phyloP scores from a whole-genome alignment of 225 moss, liverwort and hornwort species.

The Bryum argenteum region DNA sequence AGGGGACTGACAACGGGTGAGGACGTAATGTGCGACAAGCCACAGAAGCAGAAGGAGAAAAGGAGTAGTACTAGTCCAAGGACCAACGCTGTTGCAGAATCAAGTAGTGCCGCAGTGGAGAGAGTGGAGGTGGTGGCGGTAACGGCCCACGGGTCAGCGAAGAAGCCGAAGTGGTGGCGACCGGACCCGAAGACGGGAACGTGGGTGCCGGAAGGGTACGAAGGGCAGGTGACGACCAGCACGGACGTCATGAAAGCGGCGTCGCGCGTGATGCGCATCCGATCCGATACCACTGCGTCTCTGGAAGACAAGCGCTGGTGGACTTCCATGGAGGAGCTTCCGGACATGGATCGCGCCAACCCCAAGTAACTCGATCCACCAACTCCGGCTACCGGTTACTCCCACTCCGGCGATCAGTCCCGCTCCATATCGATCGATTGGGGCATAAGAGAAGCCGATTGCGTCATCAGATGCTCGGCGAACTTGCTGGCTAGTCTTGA shows the following conservation, averaged over 20 bases:
- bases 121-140: background rate
- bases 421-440: too few species aligned
- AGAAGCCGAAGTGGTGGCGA: conserved; percentile 48
- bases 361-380: background rate
- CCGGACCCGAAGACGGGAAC: conserved; percentile 49
- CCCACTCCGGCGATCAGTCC: too few species aligned
- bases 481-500: too few species aligned
- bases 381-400: too few species aligned
- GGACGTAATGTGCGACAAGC: too few species aligned
- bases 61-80: too few species aligned
- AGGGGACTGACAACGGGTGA: too few species aligned
- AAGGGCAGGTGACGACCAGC: conserved; percentile 48
- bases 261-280: conserved; percentile 17
- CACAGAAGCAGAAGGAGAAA: background rate
- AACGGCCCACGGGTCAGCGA: background rate
- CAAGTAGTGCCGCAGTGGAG: background rate
- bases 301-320: conserved; percentile 52
- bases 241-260: conserved; percentile 18
- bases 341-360: conserved; percentile 48
- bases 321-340: conserved; percentile 67
- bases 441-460: too few species aligned
- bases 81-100: background rate
- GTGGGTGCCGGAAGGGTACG: conserved; percentile 48
- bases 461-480: too few species aligned
- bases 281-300: conserved; percentile 20